phyloP scores from a whole-genome alignment of 202 grass and related monocot genomes.

The Panicum hallii region DNA sequence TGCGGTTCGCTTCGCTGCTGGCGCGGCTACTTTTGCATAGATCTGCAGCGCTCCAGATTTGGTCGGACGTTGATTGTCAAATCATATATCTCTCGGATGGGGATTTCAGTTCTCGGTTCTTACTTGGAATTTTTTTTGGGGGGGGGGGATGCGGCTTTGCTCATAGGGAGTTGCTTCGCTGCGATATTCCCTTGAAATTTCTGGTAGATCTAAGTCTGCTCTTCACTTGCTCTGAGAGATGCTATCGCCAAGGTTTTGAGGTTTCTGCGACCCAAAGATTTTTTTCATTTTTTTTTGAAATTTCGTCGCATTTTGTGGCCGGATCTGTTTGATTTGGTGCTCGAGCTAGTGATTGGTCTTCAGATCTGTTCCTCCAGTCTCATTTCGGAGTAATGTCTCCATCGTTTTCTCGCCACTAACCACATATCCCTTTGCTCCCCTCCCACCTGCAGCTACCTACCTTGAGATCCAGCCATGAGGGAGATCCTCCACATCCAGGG shows the following conservation, averaged over 20 bases:
- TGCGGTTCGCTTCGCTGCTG: too few species aligned
- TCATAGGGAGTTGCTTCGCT: not conserved
- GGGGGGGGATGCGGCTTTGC: not conserved
- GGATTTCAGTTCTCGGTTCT: not conserved
- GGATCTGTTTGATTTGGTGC: constrained; percentile 17
- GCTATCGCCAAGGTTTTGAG: not conserved
- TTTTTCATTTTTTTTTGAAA: too few species aligned
- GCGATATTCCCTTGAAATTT: not conserved
- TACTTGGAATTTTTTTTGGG: not conserved
- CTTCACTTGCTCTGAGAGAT: not conserved
- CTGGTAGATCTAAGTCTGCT: not conserved
- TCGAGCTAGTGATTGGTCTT: not conserved
- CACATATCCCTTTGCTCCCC: not conserved
- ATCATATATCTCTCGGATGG: not conserved
- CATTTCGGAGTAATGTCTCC: not conserved
- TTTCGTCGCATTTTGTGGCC: not conserved
- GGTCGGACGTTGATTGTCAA: not conserved
- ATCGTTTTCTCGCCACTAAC: constrained; percentile 41
- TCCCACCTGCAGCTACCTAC: constrained; percentile 33
- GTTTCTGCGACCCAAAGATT: not conserved
- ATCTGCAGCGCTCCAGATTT: not conserved
- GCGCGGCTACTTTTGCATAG: not conserved
- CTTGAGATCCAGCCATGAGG: constrained; percentile 66
- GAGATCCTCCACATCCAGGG: constrained; percentile 92
- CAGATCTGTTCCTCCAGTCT: constrained; percentile 32